phyloP scores from a whole-genome alignment of 768 basidiomycete species.

The Podaxis mareebaensis region DNA sequence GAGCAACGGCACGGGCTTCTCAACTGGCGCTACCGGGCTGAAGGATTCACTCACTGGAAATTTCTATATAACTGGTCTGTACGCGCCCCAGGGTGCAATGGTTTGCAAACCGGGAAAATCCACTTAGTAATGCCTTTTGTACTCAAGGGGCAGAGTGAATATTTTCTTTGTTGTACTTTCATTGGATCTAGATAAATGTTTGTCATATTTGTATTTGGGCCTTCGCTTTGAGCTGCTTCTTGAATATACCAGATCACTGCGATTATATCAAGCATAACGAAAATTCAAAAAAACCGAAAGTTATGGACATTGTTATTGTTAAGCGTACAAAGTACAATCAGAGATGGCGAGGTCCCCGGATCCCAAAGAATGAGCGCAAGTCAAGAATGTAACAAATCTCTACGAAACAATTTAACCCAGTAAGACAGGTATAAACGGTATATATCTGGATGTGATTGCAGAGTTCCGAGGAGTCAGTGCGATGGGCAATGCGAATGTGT shows the following conservation, averaged over 20 bases:
- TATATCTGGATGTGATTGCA: background rate
- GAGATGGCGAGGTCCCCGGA: background rate
- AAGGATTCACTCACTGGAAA: constrained; percentile 47
- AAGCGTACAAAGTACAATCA: background rate
- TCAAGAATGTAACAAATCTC: background rate
- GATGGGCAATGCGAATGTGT: background rate
- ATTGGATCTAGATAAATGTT: background rate
- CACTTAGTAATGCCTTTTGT: background rate
- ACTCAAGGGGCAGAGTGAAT: background rate
- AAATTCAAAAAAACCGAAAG: background rate
- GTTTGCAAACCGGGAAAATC: constrained; percentile 38
- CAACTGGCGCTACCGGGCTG: constrained; percentile 52
- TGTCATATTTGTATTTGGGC: background rate
- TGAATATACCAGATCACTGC: background rate
- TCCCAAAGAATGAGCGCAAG: background rate
- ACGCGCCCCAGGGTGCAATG: constrained; percentile 53
- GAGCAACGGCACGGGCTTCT: constrained; percentile 62
- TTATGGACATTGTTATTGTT: background rate
- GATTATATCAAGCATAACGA: background rate
- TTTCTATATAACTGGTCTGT: constrained; percentile 60
- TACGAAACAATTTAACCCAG: background rate
- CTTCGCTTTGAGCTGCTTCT: background rate
- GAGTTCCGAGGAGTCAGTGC: background rate
- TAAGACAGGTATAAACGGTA: background rate
- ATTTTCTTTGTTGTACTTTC: background rate